A percentile compares a stretch with the other conserved stretches of the same genome.
These are phyloP conservation scores for Cordyceps javanica DNA, from an alignment of 2,329 filamentous ascomycete genomes.

Conservation along the genomic window DNA sequence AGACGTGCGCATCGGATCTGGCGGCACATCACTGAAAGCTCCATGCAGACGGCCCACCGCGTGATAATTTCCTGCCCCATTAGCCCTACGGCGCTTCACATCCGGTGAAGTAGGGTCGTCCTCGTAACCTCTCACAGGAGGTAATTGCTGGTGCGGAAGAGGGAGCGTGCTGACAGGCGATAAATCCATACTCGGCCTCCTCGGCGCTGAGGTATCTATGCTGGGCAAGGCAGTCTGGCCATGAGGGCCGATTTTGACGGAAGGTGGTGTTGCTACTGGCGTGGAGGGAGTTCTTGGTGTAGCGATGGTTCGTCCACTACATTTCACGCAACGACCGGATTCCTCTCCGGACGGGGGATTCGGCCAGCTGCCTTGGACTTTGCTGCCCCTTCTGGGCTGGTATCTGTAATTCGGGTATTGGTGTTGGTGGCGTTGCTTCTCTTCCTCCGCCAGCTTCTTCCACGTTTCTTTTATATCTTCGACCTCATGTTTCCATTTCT, in stretches of 20 bases:
- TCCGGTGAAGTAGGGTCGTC: conserved; percentile 43
- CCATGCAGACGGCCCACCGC: conserved; percentile 16
- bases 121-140: conserved; percentile 24
- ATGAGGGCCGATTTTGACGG: conserved; percentile 23
- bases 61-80: conserved; percentile 33
- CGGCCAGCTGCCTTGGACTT: conserved; percentile 25
- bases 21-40: conserved; percentile 13
- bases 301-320: conserved; percentile 61
- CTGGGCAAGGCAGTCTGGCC: conserved; percentile 16
- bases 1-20: conserved; percentile 17
- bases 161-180: conserved; percentile 20
- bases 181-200: conserved; percentile 24
- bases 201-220: conserved; percentile 21
- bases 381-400: conserved; percentile 65
- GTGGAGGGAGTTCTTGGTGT: conserved; percentile 55
- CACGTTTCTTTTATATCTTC: conserved; percentile 74
- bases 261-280: conserved; percentile 33
- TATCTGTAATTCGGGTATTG: conserved; percentile 95
- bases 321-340: conserved; percentile 60
- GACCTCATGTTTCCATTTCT: conserved; percentile 78
- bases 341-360: conserved; percentile 38
- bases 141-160: conserved; percentile 18
- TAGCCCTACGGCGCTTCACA: conserved; percentile 57
- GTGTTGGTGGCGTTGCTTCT: conserved; percentile 81
- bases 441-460: conserved; percentile 87